These are phyloP conservation scores for Myxozyma udenii DNA, from an alignment of 805 yeast species.

Conservation along the genomic window DNA sequence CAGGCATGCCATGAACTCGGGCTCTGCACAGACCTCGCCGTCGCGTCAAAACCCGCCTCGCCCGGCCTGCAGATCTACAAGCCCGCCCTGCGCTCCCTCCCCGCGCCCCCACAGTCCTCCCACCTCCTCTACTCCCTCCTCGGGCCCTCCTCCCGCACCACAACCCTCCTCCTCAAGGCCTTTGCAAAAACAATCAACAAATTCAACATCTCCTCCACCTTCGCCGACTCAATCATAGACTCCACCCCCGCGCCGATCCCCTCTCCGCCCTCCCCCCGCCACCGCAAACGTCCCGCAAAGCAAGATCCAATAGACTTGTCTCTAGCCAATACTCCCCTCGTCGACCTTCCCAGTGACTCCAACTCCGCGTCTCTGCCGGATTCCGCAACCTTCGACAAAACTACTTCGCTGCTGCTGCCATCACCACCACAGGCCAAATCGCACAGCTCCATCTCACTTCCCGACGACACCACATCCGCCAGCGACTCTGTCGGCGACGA, in stretches of 20 bases:
- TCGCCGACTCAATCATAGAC: background rate
- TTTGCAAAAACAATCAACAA: slow-evolving; percentile 26
- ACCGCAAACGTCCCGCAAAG: too few relatives aligned
- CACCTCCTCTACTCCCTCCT: slow-evolving; percentile 23
- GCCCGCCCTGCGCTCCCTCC: slow-evolving; percentile 21
- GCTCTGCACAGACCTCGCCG: slow-evolving; percentile 10
- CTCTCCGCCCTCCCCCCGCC: background rate
- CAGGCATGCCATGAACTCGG: slow-evolving; percentile 11
- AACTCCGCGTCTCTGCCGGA: too few relatives aligned
- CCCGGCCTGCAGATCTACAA: slow-evolving; percentile 22
- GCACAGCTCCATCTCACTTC: too few relatives aligned
- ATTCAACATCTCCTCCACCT: slow-evolving; percentile 14
- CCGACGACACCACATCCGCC: background rate
- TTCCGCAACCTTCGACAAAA: too few relatives aligned
- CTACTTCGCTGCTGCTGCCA: too few relatives aligned
- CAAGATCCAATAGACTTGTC: too few relatives aligned
- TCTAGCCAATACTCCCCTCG: too few relatives aligned
- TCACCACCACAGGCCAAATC: too few relatives aligned
- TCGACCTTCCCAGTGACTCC: too few relatives aligned
- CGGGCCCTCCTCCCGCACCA: slow-evolving; percentile 25
- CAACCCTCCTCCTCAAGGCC: slow-evolving; percentile 21
- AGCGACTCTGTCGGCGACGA: background rate
- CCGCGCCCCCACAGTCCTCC: slow-evolving; percentile 21
- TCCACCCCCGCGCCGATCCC: background rate
- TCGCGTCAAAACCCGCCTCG: background rate